These are phyloP conservation scores for Asterophora parasitica DNA, from an alignment of 768 basidiomycete genomes.

Conservation along the genomic window DNA sequence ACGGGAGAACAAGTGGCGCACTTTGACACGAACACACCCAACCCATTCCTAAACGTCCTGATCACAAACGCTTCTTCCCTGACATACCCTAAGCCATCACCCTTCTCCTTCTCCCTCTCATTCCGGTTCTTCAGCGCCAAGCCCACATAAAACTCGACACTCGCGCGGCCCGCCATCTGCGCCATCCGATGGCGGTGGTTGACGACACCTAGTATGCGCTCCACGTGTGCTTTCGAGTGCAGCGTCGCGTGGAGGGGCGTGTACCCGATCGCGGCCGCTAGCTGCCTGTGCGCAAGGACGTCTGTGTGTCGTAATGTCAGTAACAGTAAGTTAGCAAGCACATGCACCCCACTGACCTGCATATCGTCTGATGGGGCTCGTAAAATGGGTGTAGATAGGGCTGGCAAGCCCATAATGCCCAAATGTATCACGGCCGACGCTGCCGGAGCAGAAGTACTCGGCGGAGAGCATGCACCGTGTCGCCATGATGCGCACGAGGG, in stretches of 20 bases:
- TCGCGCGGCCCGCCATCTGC: slow-evolving; percentile 95
- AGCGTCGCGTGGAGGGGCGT: slow-evolving; percentile 79
- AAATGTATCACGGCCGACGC: slow-evolving; percentile 87
- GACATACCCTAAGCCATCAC: too few species aligned
- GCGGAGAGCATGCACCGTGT: slow-evolving; percentile 98
- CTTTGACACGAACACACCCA: slow-evolving; percentile 96
- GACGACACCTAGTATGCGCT: slow-evolving; percentile 78
- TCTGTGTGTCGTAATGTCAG: slow-evolving; percentile 41
- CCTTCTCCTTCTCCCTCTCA: slow-evolving; percentile 36
- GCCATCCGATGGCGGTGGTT: slow-evolving; percentile 94
- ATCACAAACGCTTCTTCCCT: slow-evolving; percentile 90
- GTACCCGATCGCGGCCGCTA: slow-evolving; percentile 85
- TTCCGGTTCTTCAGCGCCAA: slow-evolving; percentile 76
- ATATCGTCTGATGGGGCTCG: slow-evolving; percentile 94
- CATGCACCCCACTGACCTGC: slow-evolving; percentile 82
- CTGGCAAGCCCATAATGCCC: slow-evolving; percentile 97
- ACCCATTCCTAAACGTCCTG: slow-evolving; percentile 87
- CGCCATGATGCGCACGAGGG: slow-evolving; percentile 97
- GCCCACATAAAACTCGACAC: slow-evolving; percentile 96
- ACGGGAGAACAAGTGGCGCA: slow-evolving; percentile 34
- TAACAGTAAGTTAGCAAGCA: too few species aligned
- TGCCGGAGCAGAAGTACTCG: slow-evolving; percentile 97
- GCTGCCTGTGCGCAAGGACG: slow-evolving; percentile 90
- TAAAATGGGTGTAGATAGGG: slow-evolving; percentile 97
- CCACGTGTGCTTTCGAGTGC: slow-evolving; percentile 85